Base-by-base conservation (phyloP, 768 basidiomycete genomes). In the Coprinopsis strossmayeri region DNA sequence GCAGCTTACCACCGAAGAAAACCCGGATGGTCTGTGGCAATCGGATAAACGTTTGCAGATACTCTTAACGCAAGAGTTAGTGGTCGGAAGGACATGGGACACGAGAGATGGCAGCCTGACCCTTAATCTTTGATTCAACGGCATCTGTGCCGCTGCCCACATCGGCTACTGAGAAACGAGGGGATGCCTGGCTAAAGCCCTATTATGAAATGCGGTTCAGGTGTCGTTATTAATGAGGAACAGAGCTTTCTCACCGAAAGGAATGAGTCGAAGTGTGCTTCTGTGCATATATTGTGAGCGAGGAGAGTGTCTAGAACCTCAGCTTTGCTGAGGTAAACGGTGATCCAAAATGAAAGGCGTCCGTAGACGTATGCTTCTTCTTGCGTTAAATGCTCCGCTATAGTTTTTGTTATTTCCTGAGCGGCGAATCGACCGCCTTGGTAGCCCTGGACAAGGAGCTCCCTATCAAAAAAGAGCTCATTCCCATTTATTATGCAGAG, bases 401-500 rank as follows among this genome's bases (percentile, higher is more conserved):
- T 82, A 4, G 69, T 70, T 62, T 82, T 79, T 17, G 84, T 87
- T 49, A 88, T 67, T 45, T 73, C 71, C 56, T 84, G 79, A 24
- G 83, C 81, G 11, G 77, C 80, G 37, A 74, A 70, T 48, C 74
- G 72, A 26, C 87, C 87, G 9, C 87, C 87, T 46, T 76, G 71
- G 40, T 78, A 76, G 5, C 86, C 87, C 61, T 82, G 79, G 25
- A 59, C 60, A 34, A 90, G 65, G 50, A 84, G 71, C 17, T 77
- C 67, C 41, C 70, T 73, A 48, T 70, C 69, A 68, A 90, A 89
- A 55, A 87, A 66, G 53, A 79, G 78, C 41, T 78, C 76, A 60
- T 87, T 80, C 32, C 84, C 87, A 56, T 89, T 83, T 57, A 90
- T 73, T 54, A 84, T 76, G 58, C 85, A 86, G 55, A 87, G 73